These are phyloP conservation scores for Kalanchoe fedtschenkoi DNA, from an alignment of 164 flowering plant genomes.

Conservation along the genomic window DNA sequence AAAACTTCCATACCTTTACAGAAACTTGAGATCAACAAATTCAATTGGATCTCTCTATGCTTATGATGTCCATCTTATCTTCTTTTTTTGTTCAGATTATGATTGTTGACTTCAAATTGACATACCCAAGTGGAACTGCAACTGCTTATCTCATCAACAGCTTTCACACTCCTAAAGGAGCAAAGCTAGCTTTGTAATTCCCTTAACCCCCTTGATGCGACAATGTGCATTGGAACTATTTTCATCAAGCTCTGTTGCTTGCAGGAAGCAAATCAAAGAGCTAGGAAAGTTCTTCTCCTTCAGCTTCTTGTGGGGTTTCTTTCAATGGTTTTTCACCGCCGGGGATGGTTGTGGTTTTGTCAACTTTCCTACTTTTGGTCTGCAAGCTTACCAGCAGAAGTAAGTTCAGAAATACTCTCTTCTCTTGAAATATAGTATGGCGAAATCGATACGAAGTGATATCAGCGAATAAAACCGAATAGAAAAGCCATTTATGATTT, in stretches of 20 bases:
- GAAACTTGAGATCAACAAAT: neutral
- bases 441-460: neutral
- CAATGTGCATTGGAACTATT: neutral
- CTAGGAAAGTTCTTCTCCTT: conserved; percentile 4
- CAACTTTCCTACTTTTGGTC: conserved; percentile 2
- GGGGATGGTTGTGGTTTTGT: neutral
- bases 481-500: neutral
- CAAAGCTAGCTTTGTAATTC: conserved; percentile 4
- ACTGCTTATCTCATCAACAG: conserved; percentile 7
- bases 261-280: neutral
- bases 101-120: conserved; percentile 5
- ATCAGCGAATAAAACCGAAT: neutral
- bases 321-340: neutral
- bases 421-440: neutral
- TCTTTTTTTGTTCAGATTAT: conserved; percentile 2
- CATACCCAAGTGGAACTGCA: conserved; percentile 10
- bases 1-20: neutral
- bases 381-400: conserved; percentile 1
- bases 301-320: conserved; percentile 4
- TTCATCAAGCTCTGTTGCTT: neutral
- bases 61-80: neutral
- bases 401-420: neutral
- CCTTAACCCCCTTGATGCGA: neutral
- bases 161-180: conserved; percentile 8
- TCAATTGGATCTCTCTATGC: neutral